Evolutionary conservation across 2,329 filamentous ascomycete species (phyloP).

Genomic region (Claviceps sp.): DNA sequence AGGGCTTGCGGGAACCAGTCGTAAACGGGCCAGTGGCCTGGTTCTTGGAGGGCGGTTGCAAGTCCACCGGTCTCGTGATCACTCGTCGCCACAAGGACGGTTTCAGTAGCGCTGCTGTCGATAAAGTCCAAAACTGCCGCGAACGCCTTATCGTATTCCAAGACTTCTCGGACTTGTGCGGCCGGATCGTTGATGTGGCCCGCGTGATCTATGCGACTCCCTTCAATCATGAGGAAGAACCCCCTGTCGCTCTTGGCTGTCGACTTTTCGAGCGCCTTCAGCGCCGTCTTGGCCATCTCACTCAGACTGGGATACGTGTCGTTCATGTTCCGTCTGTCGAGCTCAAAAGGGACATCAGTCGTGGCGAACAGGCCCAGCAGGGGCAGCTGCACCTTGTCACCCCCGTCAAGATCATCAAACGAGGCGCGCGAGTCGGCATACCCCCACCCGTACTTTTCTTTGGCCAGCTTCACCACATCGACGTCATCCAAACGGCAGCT

Average conservation of each 20-base stretch:
- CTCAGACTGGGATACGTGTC: constrained; percentile 77
- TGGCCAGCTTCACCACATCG: constrained; percentile 62
- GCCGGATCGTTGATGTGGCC: constrained; percentile 76
- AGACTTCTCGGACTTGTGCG: constrained; percentile 76
- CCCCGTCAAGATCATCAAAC: constrained; percentile 62
- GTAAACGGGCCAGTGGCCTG: constrained; percentile 41
- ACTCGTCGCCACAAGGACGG: constrained; percentile 76
- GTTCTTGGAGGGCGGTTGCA: constrained; percentile 57
- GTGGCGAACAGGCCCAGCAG: constrained; percentile 75
- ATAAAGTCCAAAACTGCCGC: constrained; percentile 74
- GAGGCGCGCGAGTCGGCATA: constrained; percentile 60
- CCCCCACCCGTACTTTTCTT: constrained; percentile 62
- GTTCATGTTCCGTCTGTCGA: constrained; percentile 70
- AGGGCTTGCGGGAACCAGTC: constrained; percentile 75
- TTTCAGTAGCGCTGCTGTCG: constrained; percentile 55
- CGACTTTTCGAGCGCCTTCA: constrained; percentile 66
- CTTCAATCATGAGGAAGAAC: constrained; percentile 98
- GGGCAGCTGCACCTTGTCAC: constrained; percentile 59
- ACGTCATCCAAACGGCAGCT: constrained; percentile 69
- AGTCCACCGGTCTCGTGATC: constrained; percentile 96
- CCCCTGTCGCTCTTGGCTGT: constrained; percentile 77
- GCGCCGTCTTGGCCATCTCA: constrained; percentile 78
- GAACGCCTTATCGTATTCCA: constrained; percentile 89
- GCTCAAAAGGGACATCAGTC: constrained; percentile 79
- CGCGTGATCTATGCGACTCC: constrained; percentile 89